phyloP scores from a whole-genome alignment of 495 filamentous ascomycete genomes.

The Hyphodiscus hymeniophilus region DNA sequence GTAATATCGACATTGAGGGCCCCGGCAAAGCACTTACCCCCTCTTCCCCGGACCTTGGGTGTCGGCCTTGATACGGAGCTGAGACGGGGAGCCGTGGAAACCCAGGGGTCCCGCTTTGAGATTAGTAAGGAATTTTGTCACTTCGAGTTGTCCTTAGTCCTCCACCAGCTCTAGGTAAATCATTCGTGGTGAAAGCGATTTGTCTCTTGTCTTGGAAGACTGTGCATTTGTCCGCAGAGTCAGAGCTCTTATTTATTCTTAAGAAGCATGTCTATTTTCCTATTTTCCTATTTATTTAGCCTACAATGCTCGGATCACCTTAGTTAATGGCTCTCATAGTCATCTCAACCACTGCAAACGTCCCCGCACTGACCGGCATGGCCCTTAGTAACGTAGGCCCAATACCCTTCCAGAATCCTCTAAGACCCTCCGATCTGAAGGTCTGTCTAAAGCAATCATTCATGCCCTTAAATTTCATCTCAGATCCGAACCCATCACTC shows the following conservation, averaged over 20 bases:
- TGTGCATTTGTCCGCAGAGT: no score
- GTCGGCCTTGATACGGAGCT: not conserved
- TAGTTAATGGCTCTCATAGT: constrained; percentile 51
- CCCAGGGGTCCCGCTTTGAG: no score
- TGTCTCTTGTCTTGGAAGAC: no score
- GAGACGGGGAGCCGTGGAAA: no score
- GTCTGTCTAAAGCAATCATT: constrained; percentile 84
- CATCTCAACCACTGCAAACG: constrained; percentile 76
- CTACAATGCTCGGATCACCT: not conserved
- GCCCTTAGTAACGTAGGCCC: constrained; percentile 90
- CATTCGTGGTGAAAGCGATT: no score
- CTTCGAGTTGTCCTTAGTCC: no score
- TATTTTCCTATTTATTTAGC: no score
- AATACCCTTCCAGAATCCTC: constrained; percentile 94
- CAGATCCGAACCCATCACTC: constrained; percentile 71
- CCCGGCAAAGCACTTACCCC: constrained; percentile 8
- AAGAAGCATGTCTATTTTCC: no score
- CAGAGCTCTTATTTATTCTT: no score
- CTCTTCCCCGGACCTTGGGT: not conserved
- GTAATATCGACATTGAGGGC: not conserved
- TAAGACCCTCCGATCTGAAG: constrained; percentile 63
- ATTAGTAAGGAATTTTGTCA: no score
- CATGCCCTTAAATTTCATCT: constrained; percentile 70
- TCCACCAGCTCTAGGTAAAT: no score
- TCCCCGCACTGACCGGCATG: constrained; percentile 95